These are phyloP conservation scores for Eucalyptus pauciflora DNA, from an alignment of 345 rosid species.

Conservation along the genomic window DNA sequence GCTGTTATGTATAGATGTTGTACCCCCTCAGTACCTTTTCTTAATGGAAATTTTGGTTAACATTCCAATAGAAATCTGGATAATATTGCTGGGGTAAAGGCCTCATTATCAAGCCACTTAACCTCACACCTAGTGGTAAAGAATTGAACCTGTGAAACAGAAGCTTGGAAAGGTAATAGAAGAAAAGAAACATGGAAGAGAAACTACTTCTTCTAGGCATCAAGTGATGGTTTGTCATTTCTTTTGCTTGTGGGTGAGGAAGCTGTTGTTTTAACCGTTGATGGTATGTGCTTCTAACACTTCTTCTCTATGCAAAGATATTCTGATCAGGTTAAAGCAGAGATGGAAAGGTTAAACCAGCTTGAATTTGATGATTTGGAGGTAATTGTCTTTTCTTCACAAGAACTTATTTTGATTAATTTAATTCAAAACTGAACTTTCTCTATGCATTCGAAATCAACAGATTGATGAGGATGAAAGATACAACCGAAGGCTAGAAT, in stretches of 20 bases:
- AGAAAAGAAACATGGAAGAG: background rate
- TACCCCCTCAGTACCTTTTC: background rate
- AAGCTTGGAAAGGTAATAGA: background rate
- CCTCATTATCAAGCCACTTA: background rate
- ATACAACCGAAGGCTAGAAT: constrained; percentile 73
- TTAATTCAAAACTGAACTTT: background rate
- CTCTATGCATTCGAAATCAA: background rate
- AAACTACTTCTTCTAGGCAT: background rate
- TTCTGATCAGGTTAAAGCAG: constrained; percentile 71
- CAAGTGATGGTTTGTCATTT: background rate
- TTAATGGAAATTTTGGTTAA: background rate
- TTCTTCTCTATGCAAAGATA: constrained; percentile 24
- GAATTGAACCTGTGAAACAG: background rate
- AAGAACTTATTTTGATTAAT: background rate
- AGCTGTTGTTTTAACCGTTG: background rate
- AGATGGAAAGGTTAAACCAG: constrained; percentile 52
- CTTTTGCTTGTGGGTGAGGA: background rate
- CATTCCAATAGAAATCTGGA: background rate
- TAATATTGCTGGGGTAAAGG: background rate
- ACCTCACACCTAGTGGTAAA: background rate
- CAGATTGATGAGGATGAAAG: constrained; percentile 94
- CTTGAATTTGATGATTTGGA: constrained; percentile 86
- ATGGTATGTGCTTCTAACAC: background rate
- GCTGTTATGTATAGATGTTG: background rate
- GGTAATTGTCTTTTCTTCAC: constrained; percentile 25